Base-by-base conservation (phyloP, 106 monocot species). In the Allium cepa region DNA sequence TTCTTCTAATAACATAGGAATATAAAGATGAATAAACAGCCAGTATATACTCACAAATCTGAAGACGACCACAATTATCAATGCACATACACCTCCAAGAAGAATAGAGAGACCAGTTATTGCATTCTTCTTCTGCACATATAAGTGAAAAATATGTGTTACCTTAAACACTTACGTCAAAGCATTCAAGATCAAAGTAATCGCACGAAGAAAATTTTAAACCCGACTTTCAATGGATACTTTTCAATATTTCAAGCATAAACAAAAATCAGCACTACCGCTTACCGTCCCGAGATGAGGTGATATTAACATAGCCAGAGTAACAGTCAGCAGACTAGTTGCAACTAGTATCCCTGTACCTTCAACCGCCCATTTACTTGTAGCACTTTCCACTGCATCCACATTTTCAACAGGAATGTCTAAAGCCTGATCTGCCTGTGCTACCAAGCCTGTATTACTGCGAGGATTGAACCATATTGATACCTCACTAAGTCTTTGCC, bases 401-500 rank as follows among this genome's bases (percentile, higher is more conserved):
- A 74, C 14, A 82, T 71, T 80, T 69, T 84, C 79, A 50, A 63
- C 57, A 9, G 71, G 72, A 46, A 49, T 3, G 80, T 51, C 58
- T 67, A 62, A 62, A 7, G 67, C 53, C 53, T 88, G 79, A 60
- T 88, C 81, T 56, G 62, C 18, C 27, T 78, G 87, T 62, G 83
- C 75, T 71, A 81, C 71, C 56, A 73, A 52, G 26, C 69, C 26
- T 9, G 73, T 49, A 79, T 63, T 78, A 77, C 70, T 85, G 1
- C 75, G 80, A 46, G 92, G 87, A 79, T 79, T 93, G 67, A 99
- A 99, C 99, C 99, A 99, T 17, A 68, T 77, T 47, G 90, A 84
- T 59, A 99, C 80, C 64, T 99, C 99, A 67, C 84, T 87, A n/a
- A 99, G 92, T 67, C 99, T 84, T 66, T 90, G 99, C 53, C 99